Evolutionary conservation across 2,329 filamentous ascomycete genomes (phyloP).

Genomic region (Beauveria australis): DNA sequence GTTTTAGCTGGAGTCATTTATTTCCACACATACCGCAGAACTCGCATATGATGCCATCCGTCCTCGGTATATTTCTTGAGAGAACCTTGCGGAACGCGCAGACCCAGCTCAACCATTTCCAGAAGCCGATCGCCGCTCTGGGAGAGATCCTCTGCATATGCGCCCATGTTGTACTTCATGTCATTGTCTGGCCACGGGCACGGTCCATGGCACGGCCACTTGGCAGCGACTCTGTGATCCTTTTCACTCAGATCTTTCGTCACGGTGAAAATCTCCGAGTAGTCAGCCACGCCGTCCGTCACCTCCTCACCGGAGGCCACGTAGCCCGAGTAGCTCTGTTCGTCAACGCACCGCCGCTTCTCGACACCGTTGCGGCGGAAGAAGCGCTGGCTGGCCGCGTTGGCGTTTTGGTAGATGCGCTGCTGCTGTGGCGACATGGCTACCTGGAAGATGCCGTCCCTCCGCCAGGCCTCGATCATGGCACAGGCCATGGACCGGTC

Average conservation of each 20-base stretch:
- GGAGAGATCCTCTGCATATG: slow-evolving; percentile 34
- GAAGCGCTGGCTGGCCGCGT: slow-evolving; percentile 29
- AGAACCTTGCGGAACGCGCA: slow-evolving; percentile 31
- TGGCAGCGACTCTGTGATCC: slow-evolving; percentile 30
- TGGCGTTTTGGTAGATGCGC: slow-evolving; percentile 27
- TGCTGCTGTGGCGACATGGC: slow-evolving; percentile 28
- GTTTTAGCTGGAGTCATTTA: neutral
- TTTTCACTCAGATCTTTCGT: slow-evolving; percentile 35
- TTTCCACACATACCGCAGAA: slow-evolving; percentile 30
- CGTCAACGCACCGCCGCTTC: slow-evolving; percentile 36
- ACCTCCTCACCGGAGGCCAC: slow-evolving; percentile 42
- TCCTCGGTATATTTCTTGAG: slow-evolving; percentile 35
- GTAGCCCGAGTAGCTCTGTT: slow-evolving; percentile 38
- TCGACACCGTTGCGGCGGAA: slow-evolving; percentile 27
- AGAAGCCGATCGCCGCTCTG: slow-evolving; percentile 36
- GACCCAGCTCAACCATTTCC: slow-evolving; percentile 35
- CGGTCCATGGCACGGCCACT: slow-evolving; percentile 42
- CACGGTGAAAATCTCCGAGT: slow-evolving; percentile 44
- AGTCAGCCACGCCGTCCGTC: slow-evolving; percentile 40
- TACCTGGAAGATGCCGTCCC: slow-evolving; percentile 40
- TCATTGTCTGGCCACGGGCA: slow-evolving; percentile 38
- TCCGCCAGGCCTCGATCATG: slow-evolving; percentile 34
- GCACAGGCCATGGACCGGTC: slow-evolving; percentile 30
- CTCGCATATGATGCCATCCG: slow-evolving; percentile 43
- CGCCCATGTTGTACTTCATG: slow-evolving; percentile 31